These are phyloP conservation scores for Heritiera fomes DNA, from an alignment of 345 rosid genomes.

Conservation along the genomic window DNA sequence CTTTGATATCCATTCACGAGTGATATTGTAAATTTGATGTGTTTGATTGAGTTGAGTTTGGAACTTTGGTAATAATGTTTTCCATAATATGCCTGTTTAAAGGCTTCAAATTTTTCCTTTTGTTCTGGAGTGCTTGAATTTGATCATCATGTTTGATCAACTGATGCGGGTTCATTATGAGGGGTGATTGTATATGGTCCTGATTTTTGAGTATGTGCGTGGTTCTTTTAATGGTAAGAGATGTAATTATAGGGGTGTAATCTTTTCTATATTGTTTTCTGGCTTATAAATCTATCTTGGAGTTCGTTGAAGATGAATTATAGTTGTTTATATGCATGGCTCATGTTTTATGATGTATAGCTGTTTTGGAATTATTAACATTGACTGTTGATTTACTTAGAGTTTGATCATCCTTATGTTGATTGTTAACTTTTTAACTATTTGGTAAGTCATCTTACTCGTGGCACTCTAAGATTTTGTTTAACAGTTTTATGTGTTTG, in stretches of 20 bases:
- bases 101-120: neutral
- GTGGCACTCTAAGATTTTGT: neutral
- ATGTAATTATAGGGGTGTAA: neutral
- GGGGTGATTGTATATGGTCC: neutral
- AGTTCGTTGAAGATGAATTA: neutral
- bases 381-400: neutral
- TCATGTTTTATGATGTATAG: neutral
- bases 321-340: neutral
- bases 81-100: neutral
- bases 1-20: neutral
- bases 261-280: neutral
- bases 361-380: neutral
- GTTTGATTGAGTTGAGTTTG: neutral
- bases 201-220: neutral
- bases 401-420: neutral
- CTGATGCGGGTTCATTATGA: neutral
- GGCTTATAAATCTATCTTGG: neutral
- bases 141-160: neutral
- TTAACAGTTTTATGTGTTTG: neutral
- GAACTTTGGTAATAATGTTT: neutral
- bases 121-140: neutral
- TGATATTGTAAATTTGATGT: conserved; percentile 4
- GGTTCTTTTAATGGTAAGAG: neutral
- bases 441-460: neutral
- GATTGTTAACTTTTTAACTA: neutral